phyloP scores from a whole-genome alignment of 768 basidiomycete species.

The Rhizopogon sp. region DNA sequence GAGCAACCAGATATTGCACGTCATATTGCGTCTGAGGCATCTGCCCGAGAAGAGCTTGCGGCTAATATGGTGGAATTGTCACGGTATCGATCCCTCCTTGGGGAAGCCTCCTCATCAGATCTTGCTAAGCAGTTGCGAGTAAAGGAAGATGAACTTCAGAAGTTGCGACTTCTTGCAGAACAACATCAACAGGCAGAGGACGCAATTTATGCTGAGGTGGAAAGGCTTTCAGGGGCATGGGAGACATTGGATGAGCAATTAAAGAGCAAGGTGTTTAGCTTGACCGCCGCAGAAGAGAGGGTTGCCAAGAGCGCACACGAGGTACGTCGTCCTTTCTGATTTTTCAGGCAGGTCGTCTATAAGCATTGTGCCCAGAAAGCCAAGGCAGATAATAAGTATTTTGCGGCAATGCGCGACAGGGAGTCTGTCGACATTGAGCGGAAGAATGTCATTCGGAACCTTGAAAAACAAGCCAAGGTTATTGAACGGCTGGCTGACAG shows the following conservation, averaged over 20 bases:
- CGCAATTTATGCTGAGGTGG: conserved; percentile 78
- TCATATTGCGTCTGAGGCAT: conserved; percentile 45
- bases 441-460: conserved; percentile 52
- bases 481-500: conserved; percentile 63
- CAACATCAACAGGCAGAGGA: conserved; percentile 68
- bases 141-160: conserved; percentile 66
- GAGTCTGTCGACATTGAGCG: conserved; percentile 77
- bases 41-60: conserved; percentile 44
- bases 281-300: conserved; percentile 70
- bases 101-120: conserved; percentile 51
- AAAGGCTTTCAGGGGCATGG: conserved; percentile 83
- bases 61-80: conserved; percentile 44
- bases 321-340: conserved; percentile 36
- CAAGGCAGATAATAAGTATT: conserved; percentile 94
- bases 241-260: conserved; percentile 77
- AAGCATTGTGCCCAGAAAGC: conserved; percentile 59
- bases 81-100: conserved; percentile 61
- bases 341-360: not conserved
- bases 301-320: conserved; percentile 62
- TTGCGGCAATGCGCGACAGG: conserved; percentile 82
- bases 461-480: conserved; percentile 56
- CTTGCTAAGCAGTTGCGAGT: conserved; percentile 52
- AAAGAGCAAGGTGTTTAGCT: conserved; percentile 79
- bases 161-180: conserved; percentile 54
- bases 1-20: conserved; percentile 50